Base-by-base conservation (phyloP, 2,329 filamentous ascomycete genomes). In the Neofusicoccum cordaticola region DNA sequence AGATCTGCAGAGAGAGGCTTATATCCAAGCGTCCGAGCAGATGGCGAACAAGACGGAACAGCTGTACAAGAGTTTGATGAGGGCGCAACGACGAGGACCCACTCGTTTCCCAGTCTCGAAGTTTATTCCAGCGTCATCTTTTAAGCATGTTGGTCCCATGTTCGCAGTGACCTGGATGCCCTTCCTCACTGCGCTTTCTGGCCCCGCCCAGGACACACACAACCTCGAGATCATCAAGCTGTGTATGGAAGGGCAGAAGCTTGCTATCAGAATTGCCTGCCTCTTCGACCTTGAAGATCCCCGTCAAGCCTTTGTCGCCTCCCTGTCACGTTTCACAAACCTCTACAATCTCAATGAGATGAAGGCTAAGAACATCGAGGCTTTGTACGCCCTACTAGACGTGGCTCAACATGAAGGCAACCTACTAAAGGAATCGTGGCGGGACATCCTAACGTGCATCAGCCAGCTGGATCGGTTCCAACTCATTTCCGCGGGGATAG, bases 101-200 rank as follows among this genome's bases (percentile, higher is more conserved):
- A 81, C 90, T 47, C 90, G 90, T 75, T 85, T 74, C 80, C 88
- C 81, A n/a, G 78, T 77, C 71, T 89, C 83, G 79, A 88, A 82
- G 65, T 99, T 95, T 77, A 96, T 99, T 63, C 91, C 92, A 1
- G 95, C 95, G 3, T 95, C 92, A 1, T 98, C 93, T 0, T 93
- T 92, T 75, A 94, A 92, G 71, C 95, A 99, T 75, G 91, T 97
- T 57, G 95, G 95, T 0, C 93, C 95, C 0, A 99, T 99, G 95
- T 98, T 99, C 73, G 93, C 97, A 71, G 93, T 97, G 27, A 96
- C 93, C 0, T 99, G 95, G 95, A 99, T 98, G 94, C 97, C 94
- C 9, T 96, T 97, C 77, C 90, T 99, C 72, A 98, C 94, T 4
- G 93, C 93, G 0, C 84, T 99, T 31, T 97, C 94, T 1, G 93